Evolutionary conservation across 164 flowering plant species (phyloP).

Genomic region (Nelumbo lutea): DNA sequence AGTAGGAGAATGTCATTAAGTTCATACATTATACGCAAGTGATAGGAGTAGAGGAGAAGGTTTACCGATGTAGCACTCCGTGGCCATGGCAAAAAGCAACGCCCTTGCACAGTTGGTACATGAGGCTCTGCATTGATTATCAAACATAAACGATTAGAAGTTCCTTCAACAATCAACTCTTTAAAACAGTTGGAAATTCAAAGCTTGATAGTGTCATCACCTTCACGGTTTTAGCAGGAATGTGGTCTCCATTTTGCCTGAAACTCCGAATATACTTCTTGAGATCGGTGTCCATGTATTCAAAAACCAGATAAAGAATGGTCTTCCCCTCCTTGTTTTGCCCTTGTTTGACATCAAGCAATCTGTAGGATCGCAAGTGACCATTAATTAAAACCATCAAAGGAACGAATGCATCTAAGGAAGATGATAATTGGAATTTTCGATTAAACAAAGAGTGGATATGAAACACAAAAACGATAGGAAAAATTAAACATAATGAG

Average conservation of each 20-base stretch:
- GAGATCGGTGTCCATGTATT: slow-evolving; percentile 91
- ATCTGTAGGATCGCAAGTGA: slow-evolving; percentile 16
- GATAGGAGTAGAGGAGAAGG: not conserved
- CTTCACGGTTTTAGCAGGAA: too few relatives aligned
- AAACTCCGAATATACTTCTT: slow-evolving; percentile 57
- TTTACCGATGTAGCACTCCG: slow-evolving; percentile 81
- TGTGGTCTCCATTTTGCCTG: too few relatives aligned
- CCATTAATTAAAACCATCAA: too few relatives aligned
- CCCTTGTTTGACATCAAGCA: slow-evolving; percentile 82
- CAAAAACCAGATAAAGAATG: slow-evolving; percentile 79
- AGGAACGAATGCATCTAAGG: too few relatives aligned
- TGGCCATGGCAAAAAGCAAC: slow-evolving; percentile 91
- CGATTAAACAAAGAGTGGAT: too few relatives aligned
- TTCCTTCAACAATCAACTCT: too few relatives aligned
- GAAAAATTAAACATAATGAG: too few relatives aligned
- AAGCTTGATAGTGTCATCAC: too few relatives aligned
- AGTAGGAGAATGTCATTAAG: not conserved
- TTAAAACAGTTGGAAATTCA: too few relatives aligned
- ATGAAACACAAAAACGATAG: too few relatives aligned
- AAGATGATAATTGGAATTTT: too few relatives aligned
- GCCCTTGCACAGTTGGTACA: slow-evolving; percentile 96
- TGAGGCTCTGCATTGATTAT: slow-evolving; percentile 50
- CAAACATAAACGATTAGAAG: not conserved
- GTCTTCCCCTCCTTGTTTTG: slow-evolving; percentile 64
- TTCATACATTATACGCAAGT: not conserved